These are phyloP conservation scores for Arthrobotrys entomopaga DNA, from an alignment of 2,329 filamentous ascomycete species.

Conservation along the genomic window DNA sequence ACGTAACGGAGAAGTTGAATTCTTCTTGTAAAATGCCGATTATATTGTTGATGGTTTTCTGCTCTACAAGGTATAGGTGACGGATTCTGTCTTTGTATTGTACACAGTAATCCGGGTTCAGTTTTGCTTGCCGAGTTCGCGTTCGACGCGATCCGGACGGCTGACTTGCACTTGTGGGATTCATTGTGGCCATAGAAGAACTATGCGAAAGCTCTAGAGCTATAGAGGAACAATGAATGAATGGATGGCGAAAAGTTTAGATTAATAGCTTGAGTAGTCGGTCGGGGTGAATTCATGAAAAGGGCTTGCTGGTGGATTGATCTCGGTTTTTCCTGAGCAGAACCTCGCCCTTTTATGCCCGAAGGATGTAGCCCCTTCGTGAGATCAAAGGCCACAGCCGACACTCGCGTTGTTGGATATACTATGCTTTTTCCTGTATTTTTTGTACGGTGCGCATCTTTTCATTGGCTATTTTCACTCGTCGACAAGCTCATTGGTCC, in stretches of 20 bases:
- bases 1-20: neutral
- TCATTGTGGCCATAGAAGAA: neutral
- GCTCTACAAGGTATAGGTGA: constrained; percentile 14
- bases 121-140: constrained; percentile 12
- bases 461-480: too few relatives aligned
- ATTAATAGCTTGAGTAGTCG: too few relatives aligned
- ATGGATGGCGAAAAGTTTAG: neutral
- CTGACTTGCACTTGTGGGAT: neutral
- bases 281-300: too few relatives aligned
- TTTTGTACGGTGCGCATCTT: too few relatives aligned
- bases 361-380: too few relatives aligned
- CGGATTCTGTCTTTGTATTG: constrained; percentile 9
- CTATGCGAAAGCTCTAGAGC: neutral
- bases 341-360: too few relatives aligned
- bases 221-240: neutral
- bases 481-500: too few relatives aligned
- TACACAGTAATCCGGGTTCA: constrained; percentile 9
- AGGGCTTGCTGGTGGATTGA: too few relatives aligned
- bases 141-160: neutral
- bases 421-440: too few relatives aligned
- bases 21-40: neutral
- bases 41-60: neutral
- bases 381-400: too few relatives aligned
- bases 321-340: too few relatives aligned
- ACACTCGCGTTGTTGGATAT: too few relatives aligned